Percentiles rank a stretch among this genome's conserved stretches.
phyloP scores from a whole-genome alignment of 2,329 filamentous ascomycete species.

The Ophiostoma quercus region DNA sequence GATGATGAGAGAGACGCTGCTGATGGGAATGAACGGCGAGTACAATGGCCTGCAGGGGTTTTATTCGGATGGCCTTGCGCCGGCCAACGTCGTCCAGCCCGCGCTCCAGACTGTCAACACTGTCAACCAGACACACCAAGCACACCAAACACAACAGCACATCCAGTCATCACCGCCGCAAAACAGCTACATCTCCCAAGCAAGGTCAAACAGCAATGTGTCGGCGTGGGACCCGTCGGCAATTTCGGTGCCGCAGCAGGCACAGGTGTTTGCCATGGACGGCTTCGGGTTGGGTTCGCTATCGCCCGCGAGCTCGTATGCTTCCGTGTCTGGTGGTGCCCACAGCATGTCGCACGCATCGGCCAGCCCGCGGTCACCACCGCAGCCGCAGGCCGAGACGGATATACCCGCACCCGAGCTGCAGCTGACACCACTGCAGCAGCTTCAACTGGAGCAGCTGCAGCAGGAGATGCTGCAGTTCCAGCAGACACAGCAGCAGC shows the following conservation, averaged over 20 bases:
- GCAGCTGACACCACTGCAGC: conserved; percentile 15
- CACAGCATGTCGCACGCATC: conserved; percentile 28
- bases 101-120: neutral
- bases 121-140: neutral
- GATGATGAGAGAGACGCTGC: neutral
- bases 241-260: conserved; percentile 34
- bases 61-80: conserved; percentile 7
- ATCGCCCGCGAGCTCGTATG: conserved; percentile 31
- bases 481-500: conserved; percentile 12
- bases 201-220: neutral
- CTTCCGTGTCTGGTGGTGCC: conserved; percentile 23
- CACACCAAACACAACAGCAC: conserved; percentile 18
- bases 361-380: conserved; percentile 33
- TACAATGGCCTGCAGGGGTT: conserved; percentile 1
- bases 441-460: conserved; percentile 22
- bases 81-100: neutral
- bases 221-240: conserved; percentile 36
- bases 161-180: conserved; percentile 20
- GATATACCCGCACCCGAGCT: conserved; percentile 23
- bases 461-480: conserved; percentile 15
- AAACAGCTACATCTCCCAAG: neutral
- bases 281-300: conserved; percentile 35
- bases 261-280: conserved; percentile 37
- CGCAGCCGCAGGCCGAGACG: conserved; percentile 28
- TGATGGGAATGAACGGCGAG: conserved; percentile 7